phyloP scores from a whole-genome alignment of 352 stramenopile genomes.

The Thraustochytrium sp. region DNA sequence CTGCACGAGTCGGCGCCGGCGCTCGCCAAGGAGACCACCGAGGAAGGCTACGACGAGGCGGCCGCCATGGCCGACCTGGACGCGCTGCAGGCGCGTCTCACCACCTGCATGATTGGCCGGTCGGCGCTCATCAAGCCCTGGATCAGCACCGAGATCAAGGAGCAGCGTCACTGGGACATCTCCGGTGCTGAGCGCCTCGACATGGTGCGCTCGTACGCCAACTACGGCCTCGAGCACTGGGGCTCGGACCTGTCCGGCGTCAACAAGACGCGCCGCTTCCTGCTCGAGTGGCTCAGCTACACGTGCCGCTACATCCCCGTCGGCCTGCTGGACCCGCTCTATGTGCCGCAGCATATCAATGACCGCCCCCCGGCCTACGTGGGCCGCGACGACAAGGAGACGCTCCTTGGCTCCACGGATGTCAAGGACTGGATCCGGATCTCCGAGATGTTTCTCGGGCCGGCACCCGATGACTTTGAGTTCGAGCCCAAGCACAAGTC shows the following conservation, averaged over 20 bases:
- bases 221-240: conserved; percentile 98
- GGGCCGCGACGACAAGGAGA: conserved; percentile 92
- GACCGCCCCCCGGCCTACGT: conserved; percentile 80
- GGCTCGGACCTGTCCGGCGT: conserved; percentile 95
- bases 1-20: conserved; percentile 41
- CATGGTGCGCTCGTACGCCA: conserved; percentile 91
- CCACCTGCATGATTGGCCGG: conserved; percentile 78
- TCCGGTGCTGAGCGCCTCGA: conserved; percentile 86
- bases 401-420: conserved; percentile 89
- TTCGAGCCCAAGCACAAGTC: conserved; percentile 98
- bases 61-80: conserved; percentile 69
- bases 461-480: conserved; percentile 79
- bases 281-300: conserved; percentile 98
- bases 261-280: conserved; percentile 92
- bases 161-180: conserved; percentile 92
- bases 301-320: conserved; percentile 95
- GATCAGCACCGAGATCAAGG: conserved; percentile 98
- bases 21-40: not conserved
- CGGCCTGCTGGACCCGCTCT: conserved; percentile 79
- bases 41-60: conserved; percentile 45
- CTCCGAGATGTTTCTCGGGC: conserved; percentile 94
- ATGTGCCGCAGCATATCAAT: conserved; percentile 92
- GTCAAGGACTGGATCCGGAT: conserved; percentile 98
- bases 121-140: conserved; percentile 98
- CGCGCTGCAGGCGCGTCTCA: conserved; percentile 69